Evolutionary conservation across 2,329 filamentous ascomycete genomes (phyloP).

Genomic region (Monosporascus sp.): DNA sequence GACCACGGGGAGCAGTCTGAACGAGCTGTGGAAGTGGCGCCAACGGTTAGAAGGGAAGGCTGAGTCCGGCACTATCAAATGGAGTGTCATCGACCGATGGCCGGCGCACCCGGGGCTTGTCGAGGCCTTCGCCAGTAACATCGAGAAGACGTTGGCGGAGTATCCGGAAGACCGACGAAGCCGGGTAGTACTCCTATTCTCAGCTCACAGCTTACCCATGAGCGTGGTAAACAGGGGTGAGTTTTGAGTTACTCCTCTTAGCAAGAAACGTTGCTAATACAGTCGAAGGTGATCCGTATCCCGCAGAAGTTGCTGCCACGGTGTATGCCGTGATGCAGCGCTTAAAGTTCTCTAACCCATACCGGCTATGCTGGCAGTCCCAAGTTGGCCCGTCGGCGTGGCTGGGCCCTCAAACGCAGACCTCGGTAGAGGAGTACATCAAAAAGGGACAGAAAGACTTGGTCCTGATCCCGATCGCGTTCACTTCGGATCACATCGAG

Average conservation of each 20-base stretch:
- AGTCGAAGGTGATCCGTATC: slow-evolving; percentile 76
- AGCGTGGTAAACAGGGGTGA: slow-evolving; percentile 86
- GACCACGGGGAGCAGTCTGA: slow-evolving; percentile 91
- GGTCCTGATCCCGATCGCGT: slow-evolving; percentile 88
- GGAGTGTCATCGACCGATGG: slow-evolving; percentile 98
- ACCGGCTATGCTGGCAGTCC: slow-evolving; percentile 94
- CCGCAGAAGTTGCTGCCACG: slow-evolving; percentile 90
- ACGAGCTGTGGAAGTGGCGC: slow-evolving; percentile 97
- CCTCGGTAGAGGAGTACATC: slow-evolving; percentile 83
- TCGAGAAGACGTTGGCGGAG: slow-evolving; percentile 75
- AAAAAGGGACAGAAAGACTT: slow-evolving; percentile 88
- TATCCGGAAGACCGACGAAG: slow-evolving; percentile 79
- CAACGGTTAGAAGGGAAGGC: slow-evolving; percentile 78
- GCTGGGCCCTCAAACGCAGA: slow-evolving; percentile 89
- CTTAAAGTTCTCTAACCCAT: slow-evolving; percentile 81
- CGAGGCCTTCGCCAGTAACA: slow-evolving; percentile 87
- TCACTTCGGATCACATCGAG: slow-evolving; percentile 98
- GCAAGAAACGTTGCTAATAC: slow-evolving; percentile 21
- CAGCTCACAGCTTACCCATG: slow-evolving; percentile 95
- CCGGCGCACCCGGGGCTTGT: slow-evolving; percentile 85
- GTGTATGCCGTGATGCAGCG: slow-evolving; percentile 96
- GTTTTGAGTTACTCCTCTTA: slow-evolving; percentile 8
- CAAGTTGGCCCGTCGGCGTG: slow-evolving; percentile 94
- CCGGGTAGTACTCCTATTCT: slow-evolving; percentile 83
- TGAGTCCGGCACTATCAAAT: slow-evolving; percentile 68